Percentiles rank a stretch among this genome's conserved stretches.
phyloP scores from a whole-genome alignment of 345 rosid genomes.

The Hypericum androsaemum region DNA sequence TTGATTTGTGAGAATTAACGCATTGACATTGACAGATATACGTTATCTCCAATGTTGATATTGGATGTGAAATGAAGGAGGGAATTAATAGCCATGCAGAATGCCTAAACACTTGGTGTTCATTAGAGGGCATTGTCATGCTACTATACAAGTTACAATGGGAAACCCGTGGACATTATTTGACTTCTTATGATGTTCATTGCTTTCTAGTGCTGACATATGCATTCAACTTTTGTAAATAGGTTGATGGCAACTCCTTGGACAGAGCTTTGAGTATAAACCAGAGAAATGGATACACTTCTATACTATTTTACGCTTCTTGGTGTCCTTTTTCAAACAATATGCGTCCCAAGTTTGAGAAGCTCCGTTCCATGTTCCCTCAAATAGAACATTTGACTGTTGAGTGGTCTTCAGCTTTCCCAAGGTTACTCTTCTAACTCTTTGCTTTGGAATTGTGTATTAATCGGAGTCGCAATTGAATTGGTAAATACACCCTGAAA shows the following conservation, averaged over 20 bases:
- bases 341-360: constrained; percentile 38
- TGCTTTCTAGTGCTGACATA: not conserved
- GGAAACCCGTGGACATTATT: no score
- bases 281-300: constrained; percentile 29
- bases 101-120: no score
- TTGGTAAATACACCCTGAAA: no score
- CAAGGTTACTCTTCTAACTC: constrained; percentile 34
- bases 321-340: constrained; percentile 72
- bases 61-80: no score
- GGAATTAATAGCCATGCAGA: no score
- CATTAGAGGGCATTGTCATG: no score
- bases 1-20: no score
- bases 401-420: constrained; percentile 61
- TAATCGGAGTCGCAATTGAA: no score
- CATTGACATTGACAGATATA: no score
- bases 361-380: constrained; percentile 72
- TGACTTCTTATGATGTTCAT: not conserved
- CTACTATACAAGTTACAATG: no score
- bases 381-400: constrained; percentile 56
- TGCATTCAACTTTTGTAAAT: constrained; percentile 7
- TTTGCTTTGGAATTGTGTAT: no score
- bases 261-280: constrained; percentile 42
- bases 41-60: no score
- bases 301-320: constrained; percentile 76
- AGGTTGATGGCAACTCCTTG: constrained; percentile 67